phyloP scores from a whole-genome alignment of 208 protist species.

The Endotrypanum monterogeii region DNA sequence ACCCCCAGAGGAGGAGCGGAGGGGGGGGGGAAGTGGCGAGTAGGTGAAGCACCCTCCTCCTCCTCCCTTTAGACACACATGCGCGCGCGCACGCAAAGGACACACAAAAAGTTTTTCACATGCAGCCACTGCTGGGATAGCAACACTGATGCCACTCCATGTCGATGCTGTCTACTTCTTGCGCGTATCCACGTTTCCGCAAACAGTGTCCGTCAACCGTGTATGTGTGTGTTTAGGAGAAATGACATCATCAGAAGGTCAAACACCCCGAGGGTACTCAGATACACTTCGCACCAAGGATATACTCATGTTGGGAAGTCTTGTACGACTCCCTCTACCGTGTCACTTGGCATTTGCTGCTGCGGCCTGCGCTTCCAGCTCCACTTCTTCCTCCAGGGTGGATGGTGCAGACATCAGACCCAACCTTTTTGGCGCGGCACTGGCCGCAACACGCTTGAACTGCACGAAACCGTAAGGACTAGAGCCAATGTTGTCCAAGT shows the following conservation, averaged over 20 bases:
- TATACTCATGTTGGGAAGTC: neutral
- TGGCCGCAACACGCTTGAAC: conserved; percentile 39
- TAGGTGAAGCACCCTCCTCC: no score
- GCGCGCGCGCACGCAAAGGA: no score
- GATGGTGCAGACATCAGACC: conserved; percentile 51
- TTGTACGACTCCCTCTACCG: conserved; percentile 4
- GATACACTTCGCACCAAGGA: no score
- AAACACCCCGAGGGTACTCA: no score
- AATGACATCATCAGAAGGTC: neutral
- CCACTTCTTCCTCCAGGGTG: conserved; percentile 51
- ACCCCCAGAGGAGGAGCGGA: no score
- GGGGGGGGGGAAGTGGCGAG: no score
- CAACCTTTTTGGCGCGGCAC: conserved; percentile 25
- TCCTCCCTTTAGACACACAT: no score
- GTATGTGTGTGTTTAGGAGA: no score
- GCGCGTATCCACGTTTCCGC: neutral
- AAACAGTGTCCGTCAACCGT: neutral
- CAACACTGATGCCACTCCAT: no score
- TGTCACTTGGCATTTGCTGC: conserved; percentile 12
- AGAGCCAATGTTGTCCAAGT: conserved; percentile 73
- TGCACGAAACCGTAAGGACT: conserved; percentile 81
- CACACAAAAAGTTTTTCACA: no score
- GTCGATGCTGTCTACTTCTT: neutral
- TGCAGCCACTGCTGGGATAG: no score
- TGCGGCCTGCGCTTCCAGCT: conserved; percentile 28